Percentiles rank a stretch among this genome's conserved stretches.
Evolutionary conservation across 2,329 filamentous ascomycete genomes (phyloP).

Genomic region (Fusarium decemcellulare): DNA sequence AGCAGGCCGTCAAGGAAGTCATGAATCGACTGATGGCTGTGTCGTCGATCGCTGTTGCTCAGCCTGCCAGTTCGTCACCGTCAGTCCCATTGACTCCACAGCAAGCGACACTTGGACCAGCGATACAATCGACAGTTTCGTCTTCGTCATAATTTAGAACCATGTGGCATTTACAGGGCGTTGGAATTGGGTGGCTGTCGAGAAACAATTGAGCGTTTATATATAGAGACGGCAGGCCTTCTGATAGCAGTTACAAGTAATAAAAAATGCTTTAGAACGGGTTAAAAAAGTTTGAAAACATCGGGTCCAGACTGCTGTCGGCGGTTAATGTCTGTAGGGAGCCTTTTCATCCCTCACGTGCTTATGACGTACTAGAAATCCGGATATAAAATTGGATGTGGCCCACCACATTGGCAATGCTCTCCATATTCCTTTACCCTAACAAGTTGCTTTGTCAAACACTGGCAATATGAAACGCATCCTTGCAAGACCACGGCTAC

Average conservation of each 20-base stretch:
- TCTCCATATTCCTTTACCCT: too few species aligned
- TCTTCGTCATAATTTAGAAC: neutral
- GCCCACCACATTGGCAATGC: neutral
- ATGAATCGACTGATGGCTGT: neutral
- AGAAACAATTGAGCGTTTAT: too few species aligned
- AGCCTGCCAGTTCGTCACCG: neutral
- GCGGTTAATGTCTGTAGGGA: neutral
- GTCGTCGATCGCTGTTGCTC: neutral
- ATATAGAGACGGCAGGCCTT: too few species aligned
- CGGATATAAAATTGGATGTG: neutral
- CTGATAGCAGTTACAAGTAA: too few species aligned
- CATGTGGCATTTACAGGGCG: too few species aligned
- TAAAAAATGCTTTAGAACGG: too few species aligned
- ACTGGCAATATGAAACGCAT: too few species aligned
- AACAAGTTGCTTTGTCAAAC: too few species aligned
- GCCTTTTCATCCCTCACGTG: neutral
- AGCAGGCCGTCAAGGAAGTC: neutral
- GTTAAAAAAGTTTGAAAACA: neutral
- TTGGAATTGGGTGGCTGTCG: too few species aligned
- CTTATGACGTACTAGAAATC: constrained; percentile 31
- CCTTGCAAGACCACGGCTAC: too few species aligned
- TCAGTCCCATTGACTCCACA: neutral
- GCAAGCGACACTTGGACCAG: neutral
- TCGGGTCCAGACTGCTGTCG: neutral
- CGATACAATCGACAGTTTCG: neutral